phyloP scores from a whole-genome alignment of 257 asterid species.

The Fraxinus americana region DNA sequence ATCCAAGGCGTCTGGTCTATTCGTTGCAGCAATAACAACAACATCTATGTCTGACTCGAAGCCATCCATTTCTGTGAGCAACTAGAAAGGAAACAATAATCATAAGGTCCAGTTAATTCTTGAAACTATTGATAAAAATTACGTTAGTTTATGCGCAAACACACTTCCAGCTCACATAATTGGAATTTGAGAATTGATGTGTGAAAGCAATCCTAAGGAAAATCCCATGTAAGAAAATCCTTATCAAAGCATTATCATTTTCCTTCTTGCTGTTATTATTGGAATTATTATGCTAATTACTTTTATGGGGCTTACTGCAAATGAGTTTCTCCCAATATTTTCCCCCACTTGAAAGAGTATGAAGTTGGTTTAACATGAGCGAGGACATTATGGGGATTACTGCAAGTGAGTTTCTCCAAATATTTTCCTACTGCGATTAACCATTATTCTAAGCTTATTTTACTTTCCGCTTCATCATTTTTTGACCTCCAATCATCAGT shows the following conservation, averaged over 20 bases:
- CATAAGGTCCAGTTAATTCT: conserved; percentile 7
- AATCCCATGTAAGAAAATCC: neutral
- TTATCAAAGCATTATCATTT: neutral
- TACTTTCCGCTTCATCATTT: neutral
- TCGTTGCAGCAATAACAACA: conserved; percentile 92
- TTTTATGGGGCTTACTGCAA: neutral
- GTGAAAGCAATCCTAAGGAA: conserved; percentile 7
- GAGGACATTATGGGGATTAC: neutral
- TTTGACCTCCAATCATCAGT: neutral
- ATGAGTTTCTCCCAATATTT: neutral
- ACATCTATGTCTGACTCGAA: conserved; percentile 72
- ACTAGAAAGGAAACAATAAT: conserved; percentile 42
- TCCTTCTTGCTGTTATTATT: neutral
- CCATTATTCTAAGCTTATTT: neutral
- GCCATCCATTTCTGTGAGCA: conserved; percentile 99
- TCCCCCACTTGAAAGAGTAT: neutral
- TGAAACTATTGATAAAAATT: neutral
- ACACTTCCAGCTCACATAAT: neutral
- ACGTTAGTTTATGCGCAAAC: neutral
- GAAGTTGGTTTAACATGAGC: neutral
- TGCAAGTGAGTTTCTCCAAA: neutral
- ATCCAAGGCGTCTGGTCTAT: conserved; percentile 95
- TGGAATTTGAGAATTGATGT: neutral
- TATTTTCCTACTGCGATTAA: neutral
- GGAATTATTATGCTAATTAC: neutral